Evolutionary conservation across 208 protist genomes (phyloP).

Genomic region (Trypanosoma cruzi): DNA sequence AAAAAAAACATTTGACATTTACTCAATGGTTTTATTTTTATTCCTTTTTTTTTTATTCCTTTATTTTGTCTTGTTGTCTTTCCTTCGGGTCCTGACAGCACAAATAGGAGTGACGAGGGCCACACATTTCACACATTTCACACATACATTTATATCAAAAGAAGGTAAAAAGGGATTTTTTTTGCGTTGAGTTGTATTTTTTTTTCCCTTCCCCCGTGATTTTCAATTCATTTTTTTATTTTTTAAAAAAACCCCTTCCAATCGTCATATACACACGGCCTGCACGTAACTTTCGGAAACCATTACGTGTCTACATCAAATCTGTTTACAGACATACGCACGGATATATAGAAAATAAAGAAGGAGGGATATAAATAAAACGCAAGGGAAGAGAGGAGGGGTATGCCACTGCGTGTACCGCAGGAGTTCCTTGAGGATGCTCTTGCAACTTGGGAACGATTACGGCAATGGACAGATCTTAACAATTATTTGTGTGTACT

Average conservation of each 20-base stretch:
- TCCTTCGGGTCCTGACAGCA: neutral
- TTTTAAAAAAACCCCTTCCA: neutral
- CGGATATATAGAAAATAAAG: too few species aligned
- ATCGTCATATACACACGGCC: neutral
- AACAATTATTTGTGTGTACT: slow-evolving; percentile 21
- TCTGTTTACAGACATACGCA: slow-evolving; percentile 3
- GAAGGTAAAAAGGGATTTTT: neutral
- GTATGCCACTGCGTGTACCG: slow-evolving; percentile 8
- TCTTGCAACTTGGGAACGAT: slow-evolving; percentile 11
- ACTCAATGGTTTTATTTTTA: neutral
- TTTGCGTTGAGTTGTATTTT: slow-evolving; percentile 1
- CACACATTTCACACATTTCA: neutral
- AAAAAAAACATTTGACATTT: too few species aligned
- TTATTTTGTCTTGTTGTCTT: neutral
- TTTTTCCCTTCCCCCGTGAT: neutral
- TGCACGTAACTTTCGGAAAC: neutral
- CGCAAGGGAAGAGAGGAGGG: neutral
- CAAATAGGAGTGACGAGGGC: neutral
- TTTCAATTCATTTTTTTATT: neutral
- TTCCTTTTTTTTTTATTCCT: neutral
- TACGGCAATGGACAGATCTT: slow-evolving; percentile 13
- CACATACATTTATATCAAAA: neutral
- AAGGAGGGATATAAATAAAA: too few species aligned
- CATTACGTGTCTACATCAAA: neutral
- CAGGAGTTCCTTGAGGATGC: slow-evolving; percentile 27